Percentiles rank a stretch among this genome's conserved stretches.
These are phyloP conservation scores for Vigna unguiculata DNA, from an alignment of 306 rosid species.

Conservation along the genomic window DNA sequence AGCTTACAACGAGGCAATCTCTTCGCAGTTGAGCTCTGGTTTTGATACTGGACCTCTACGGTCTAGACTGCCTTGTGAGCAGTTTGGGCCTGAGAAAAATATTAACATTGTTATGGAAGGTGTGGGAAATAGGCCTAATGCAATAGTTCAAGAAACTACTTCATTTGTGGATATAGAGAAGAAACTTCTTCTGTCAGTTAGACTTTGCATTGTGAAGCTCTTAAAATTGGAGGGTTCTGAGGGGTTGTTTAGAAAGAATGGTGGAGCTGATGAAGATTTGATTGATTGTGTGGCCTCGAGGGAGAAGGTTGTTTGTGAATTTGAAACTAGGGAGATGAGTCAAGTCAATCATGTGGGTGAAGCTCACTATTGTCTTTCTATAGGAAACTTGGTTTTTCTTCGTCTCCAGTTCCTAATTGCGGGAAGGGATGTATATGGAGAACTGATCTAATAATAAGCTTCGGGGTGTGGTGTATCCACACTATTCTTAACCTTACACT, in stretches of 20 bases:
- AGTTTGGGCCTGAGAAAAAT: slow-evolving; percentile 71
- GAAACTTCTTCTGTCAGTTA: slow-evolving; percentile 82
- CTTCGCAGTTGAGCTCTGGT: slow-evolving; percentile 69
- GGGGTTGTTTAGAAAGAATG: slow-evolving; percentile 85
- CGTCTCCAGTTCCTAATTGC: slow-evolving; percentile 77
- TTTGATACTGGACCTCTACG: slow-evolving; percentile 73
- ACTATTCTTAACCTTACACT: slow-evolving; percentile 85
- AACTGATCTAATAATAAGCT: slow-evolving; percentile 79
- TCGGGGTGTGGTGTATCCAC: slow-evolving; percentile 99
- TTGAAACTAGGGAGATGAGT: slow-evolving; percentile 75
- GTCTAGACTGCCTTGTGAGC: slow-evolving; percentile 87
- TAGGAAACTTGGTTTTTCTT: slow-evolving; percentile 49
- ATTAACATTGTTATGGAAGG: slow-evolving; percentile 31
- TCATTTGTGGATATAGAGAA: slow-evolving; percentile 67
- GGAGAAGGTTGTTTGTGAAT: slow-evolving; percentile 79
- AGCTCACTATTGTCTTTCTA: slow-evolving; percentile 56
- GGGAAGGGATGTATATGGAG: slow-evolving; percentile 96
- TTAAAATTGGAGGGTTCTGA: slow-evolving; percentile 93
- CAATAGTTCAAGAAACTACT: slow-evolving; percentile 58
- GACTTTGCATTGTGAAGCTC: slow-evolving; percentile 82
- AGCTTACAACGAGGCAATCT: slow-evolving; percentile 52
- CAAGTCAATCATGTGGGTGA: slow-evolving; percentile 55
- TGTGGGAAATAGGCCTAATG: slow-evolving; percentile 41
- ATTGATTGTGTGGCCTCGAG: slow-evolving; percentile 82
- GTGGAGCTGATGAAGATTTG: slow-evolving; percentile 92